phyloP scores from a whole-genome alignment of 495 filamentous ascomycete genomes.

The Tirmania nivea region DNA sequence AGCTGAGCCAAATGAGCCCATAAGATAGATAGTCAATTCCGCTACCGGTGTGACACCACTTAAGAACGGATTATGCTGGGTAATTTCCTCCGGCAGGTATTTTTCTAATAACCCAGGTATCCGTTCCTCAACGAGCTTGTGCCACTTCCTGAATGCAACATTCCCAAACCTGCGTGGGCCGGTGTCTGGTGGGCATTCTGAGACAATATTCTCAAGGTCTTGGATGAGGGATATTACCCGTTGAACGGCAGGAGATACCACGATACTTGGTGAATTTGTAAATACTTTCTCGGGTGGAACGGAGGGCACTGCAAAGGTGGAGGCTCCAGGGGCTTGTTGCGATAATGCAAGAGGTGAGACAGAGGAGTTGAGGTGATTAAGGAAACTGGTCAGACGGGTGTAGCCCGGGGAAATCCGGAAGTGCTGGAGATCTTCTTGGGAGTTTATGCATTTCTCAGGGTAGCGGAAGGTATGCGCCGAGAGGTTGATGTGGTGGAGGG shows the following conservation, averaged over 20 bases:
- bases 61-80: not conserved
- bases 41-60: conserved; percentile 24
- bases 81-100: conserved; percentile 29
- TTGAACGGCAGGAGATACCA: conserved; percentile 10
- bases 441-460: conserved; percentile 62
- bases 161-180: conserved; percentile 86
- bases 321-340: conserved; percentile 13
- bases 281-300: conserved; percentile 21
- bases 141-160: conserved; percentile 67
- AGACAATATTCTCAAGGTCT: conserved; percentile 43
- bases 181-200: conserved; percentile 58
- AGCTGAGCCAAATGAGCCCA: conserved; percentile 70
- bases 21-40: conserved; percentile 59
- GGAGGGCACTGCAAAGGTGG: conserved; percentile 26
- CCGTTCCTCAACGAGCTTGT: conserved; percentile 40
- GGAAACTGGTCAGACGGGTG: conserved; percentile 60
- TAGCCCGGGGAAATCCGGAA: conserved; percentile 69
- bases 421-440: conserved; percentile 48
- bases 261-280: conserved; percentile 8
- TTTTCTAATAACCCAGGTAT: conserved; percentile 33
- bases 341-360: conserved; percentile 43
- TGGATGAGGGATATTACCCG: conserved; percentile 35
- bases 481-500: no score
- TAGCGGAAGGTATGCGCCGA: conserved; percentile 25
- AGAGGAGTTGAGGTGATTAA: conserved; percentile 71